phyloP scores from a whole-genome alignment of 305 asterid genomes.

The Rubia balearica region DNA sequence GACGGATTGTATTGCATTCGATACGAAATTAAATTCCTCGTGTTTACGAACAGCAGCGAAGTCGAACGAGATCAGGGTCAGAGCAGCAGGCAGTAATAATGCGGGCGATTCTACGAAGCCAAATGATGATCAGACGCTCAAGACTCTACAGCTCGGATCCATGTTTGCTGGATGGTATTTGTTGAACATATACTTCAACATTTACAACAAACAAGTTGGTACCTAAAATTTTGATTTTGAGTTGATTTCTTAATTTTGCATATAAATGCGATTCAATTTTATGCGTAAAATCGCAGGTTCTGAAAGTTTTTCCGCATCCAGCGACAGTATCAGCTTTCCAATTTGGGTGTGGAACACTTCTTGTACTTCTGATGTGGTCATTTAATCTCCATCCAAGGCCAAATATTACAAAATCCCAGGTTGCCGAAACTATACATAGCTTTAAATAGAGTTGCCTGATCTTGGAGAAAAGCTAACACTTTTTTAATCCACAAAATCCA shows the following conservation, averaged over 20 bases:
- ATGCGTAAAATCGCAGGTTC: conserved; percentile 33
- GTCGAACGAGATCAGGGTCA: conserved; percentile 24
- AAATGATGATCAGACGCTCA: conserved; percentile 17
- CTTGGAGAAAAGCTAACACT: not conserved
- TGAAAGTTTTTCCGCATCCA: conserved; percentile 69
- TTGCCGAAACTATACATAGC: not conserved
- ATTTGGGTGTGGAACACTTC: conserved; percentile 67
- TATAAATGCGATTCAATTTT: too few relatives aligned
- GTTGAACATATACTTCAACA: conserved; percentile 76
- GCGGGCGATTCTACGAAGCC: conserved; percentile 23
- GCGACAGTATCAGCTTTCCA: conserved; percentile 79
- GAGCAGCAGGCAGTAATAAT: conserved; percentile 31
- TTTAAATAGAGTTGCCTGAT: not conserved
- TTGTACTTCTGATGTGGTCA: conserved; percentile 64
- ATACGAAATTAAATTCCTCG: conserved; percentile 6
- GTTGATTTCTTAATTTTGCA: not conserved
- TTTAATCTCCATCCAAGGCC: conserved; percentile 67
- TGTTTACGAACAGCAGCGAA: conserved; percentile 13
- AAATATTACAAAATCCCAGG: conserved; percentile 53
- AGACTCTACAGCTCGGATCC: conserved; percentile 45
- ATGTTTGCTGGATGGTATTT: conserved; percentile 74
- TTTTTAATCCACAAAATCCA: conserved; percentile 12
- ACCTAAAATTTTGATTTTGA: not conserved
- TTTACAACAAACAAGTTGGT: conserved; percentile 74
- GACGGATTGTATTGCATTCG: not conserved